Evolutionary conservation across 805 yeast genomes (phyloP).

Genomic region (Metschnikowia colocasiae): DNA sequence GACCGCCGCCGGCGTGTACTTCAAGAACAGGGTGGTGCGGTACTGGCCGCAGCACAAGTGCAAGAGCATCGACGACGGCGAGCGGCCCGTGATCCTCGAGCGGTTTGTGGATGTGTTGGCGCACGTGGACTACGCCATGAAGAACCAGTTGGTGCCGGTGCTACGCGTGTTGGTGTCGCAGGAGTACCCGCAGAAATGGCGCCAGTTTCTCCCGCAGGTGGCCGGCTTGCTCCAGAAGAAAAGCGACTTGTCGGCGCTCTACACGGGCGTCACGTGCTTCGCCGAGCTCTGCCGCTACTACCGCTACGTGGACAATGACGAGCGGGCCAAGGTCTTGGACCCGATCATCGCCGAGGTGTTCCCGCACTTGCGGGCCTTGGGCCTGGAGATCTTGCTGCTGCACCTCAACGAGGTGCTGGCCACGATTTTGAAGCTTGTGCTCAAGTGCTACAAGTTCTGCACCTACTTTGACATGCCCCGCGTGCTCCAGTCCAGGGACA

Average conservation of each 20-base stretch:
- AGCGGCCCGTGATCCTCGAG: conserved; percentile 69
- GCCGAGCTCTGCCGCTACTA: conserved; percentile 66
- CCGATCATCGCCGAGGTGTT: conserved; percentile 53
- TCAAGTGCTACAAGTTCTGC: conserved; percentile 76
- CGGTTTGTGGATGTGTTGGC: conserved; percentile 64
- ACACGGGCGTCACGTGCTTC: conserved; percentile 68
- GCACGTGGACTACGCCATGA: conserved; percentile 27
- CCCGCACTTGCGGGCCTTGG: conserved; percentile 65
- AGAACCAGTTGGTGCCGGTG: conserved; percentile 39
- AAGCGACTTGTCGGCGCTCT: conserved; percentile 31
- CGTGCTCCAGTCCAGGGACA: conserved; percentile 49
- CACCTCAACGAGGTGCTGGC: conserved; percentile 42
- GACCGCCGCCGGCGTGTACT: conserved; percentile 74
- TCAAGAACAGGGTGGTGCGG: conserved; percentile 68
- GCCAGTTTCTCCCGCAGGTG: conserved; percentile 29
- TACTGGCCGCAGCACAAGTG: conserved; percentile 49
- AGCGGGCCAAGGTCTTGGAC: conserved; percentile 27
- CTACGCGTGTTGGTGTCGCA: conserved; percentile 36
- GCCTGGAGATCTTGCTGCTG: conserved; percentile 41
- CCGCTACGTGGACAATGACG: conserved; percentile 63
- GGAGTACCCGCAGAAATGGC: conserved; percentile 39
- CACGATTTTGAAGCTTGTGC: conserved; percentile 49
- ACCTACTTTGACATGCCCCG: conserved; percentile 71
- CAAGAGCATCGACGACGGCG: conserved; percentile 55
- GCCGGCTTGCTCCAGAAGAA: conserved; percentile 31